Evolutionary conservation across 257 asterid species (phyloP).

Genomic region (Solanum tacnaense): DNA sequence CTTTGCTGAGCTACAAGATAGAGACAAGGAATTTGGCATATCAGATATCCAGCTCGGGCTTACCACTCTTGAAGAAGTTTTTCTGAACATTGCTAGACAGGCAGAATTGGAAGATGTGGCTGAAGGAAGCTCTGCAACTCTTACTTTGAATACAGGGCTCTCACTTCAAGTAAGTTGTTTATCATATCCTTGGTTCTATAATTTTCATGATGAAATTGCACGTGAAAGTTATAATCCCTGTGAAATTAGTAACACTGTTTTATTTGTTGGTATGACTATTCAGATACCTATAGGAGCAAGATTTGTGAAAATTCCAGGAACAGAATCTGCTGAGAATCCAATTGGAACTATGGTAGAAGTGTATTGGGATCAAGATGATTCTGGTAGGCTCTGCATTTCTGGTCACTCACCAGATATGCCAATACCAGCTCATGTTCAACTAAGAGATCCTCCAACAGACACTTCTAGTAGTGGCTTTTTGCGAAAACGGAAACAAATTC

Average conservation of each 20-base stretch:
- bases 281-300: constrained; percentile 82
- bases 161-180: constrained; percentile 43
- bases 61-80: constrained; percentile 83
- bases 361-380: constrained; percentile 86
- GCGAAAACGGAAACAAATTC: constrained; percentile 20
- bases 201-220: neutral
- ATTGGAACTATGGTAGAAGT: constrained; percentile 72
- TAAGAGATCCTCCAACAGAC: constrained; percentile 17
- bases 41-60: constrained; percentile 84
- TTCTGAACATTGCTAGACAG: constrained; percentile 59
- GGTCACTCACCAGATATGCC: constrained; percentile 50
- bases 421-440: constrained; percentile 51
- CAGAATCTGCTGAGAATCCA: constrained; percentile 47
- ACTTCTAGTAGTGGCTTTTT: constrained; percentile 13
- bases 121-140: constrained; percentile 51
- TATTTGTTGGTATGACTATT: neutral
- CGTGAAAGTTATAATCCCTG: neutral
- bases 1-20: constrained; percentile 61
- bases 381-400: constrained; percentile 76
- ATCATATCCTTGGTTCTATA: neutral
- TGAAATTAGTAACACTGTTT: neutral
- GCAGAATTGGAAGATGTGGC: constrained; percentile 78
- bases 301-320: constrained; percentile 62
- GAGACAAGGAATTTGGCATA: constrained; percentile 52
- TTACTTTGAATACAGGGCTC: constrained; percentile 45